Percentiles rank a stretch among this genome's conserved stretches.
Conservation (phyloP, 768 basidiomycete genomes). For the Candolleomyces aberdarensis region DNA sequence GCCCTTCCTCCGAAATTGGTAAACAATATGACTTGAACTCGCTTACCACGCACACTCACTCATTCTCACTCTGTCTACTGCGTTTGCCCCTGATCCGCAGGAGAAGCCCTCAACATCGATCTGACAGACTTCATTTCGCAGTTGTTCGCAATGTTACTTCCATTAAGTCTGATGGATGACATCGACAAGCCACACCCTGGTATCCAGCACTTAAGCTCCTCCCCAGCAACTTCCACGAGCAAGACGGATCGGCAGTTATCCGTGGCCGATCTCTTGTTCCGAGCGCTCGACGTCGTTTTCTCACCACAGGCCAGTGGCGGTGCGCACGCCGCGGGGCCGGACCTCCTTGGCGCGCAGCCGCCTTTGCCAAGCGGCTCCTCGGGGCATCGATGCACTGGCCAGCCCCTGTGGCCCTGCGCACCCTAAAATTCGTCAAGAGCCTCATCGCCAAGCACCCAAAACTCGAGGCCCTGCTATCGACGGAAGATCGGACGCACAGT, state of each 20-base stretch:
- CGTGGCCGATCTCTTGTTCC: constrained; percentile 76
- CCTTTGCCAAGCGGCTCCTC: constrained; percentile 92
- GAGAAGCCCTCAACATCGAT: constrained; percentile 97
- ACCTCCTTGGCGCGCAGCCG: constrained; percentile 76
- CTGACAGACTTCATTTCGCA: constrained; percentile 82
- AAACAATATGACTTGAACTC: neutral
- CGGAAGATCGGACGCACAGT: constrained; percentile 81
- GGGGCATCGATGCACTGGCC: constrained; percentile 82
- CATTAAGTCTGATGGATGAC: constrained; percentile 63
- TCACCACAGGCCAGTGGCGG: constrained; percentile 51
- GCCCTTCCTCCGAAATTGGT: neutral
- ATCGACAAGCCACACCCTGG: constrained; percentile 48
- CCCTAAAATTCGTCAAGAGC: constrained; percentile 69
- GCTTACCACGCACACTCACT: constrained; percentile 2
- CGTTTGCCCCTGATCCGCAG: constrained; percentile 36
- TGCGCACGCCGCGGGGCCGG: constrained; percentile 31
- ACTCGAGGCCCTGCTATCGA: constrained; percentile 80
- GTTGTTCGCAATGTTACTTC: constrained; percentile 79
- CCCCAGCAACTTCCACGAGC: constrained; percentile 10
- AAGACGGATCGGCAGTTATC: constrained; percentile 23
- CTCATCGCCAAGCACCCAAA: constrained; percentile 76
- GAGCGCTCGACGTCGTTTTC: constrained; percentile 79
- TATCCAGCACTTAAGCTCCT: constrained; percentile 6
- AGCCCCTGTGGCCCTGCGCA: constrained; percentile 55
- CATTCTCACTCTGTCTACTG: neutral